Conservation (phyloP, 345 rosid species). For the Camelina laxa region DNA sequence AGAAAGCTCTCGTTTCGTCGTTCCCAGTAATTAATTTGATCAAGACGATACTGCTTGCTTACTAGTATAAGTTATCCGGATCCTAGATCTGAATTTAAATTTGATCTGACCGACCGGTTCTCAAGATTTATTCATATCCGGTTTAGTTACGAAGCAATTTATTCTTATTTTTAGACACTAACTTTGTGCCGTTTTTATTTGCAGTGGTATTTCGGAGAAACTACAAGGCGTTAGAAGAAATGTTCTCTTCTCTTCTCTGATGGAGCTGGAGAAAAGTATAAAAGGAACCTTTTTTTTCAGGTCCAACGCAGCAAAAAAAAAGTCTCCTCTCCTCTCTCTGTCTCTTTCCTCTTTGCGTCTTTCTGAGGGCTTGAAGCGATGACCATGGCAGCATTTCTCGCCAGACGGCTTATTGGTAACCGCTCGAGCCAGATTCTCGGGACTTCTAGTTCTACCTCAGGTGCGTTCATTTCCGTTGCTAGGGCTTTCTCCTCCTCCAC, state of each 20-base stretch:
- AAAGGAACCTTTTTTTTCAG: not conserved
- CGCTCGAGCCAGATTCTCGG: slow-evolving; percentile 44
- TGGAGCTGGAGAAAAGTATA: slow-evolving; percentile 21
- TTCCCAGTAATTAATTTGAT: not conserved
- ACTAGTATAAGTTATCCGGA: not conserved
- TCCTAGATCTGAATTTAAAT: slow-evolving; percentile 18
- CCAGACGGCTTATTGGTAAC: slow-evolving; percentile 39
- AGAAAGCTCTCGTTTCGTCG: not conserved
- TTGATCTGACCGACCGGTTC: slow-evolving; percentile 29
- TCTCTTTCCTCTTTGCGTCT: not conserved
- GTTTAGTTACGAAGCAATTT: slow-evolving; percentile 6
- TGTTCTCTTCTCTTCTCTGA: not conserved
- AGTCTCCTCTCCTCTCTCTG: slow-evolving; percentile 33
- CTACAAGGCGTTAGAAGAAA: slow-evolving; percentile 30
- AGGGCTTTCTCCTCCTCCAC: slow-evolving; percentile 64
- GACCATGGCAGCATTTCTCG: slow-evolving; percentile 44
- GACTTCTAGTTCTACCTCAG: slow-evolving; percentile 32
- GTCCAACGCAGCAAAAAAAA: slow-evolving; percentile 33
- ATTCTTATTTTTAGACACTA: not conserved
- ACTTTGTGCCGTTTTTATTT: slow-evolving; percentile 12
- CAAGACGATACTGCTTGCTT: not conserved
- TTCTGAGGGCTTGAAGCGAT: slow-evolving; percentile 20
- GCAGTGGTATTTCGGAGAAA: not conserved
- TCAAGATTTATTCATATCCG: not conserved
- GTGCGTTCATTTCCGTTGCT: slow-evolving; percentile 30